Conservation (phyloP, 2,329 filamentous ascomycete genomes). For the Pleoardoris graminearum region DNA sequence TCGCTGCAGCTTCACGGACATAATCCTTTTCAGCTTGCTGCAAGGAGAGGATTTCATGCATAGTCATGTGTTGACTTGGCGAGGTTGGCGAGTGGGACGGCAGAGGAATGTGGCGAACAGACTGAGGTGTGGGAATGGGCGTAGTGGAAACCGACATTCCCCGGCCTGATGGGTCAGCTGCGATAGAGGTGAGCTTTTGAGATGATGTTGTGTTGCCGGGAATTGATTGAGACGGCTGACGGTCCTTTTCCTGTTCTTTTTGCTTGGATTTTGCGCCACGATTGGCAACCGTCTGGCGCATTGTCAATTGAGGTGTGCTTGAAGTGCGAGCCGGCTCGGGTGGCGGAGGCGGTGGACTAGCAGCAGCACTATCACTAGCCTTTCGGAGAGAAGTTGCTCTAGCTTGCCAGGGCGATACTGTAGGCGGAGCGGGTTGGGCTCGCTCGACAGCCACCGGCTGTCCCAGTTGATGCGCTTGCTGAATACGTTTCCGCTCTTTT, state of each 20-base stretch:
- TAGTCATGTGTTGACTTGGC: constrained; percentile 68
- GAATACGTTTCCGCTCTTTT: constrained; percentile 77
- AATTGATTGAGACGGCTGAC: constrained; percentile 14
- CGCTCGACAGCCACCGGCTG: constrained; percentile 27
- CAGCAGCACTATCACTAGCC: constrained; percentile 25
- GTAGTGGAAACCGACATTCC: constrained; percentile 43
- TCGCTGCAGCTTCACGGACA: constrained; percentile 81
- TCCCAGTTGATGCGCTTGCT: constrained; percentile 44
- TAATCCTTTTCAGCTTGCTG: constrained; percentile 83
- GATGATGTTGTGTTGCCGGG: constrained; percentile 27
- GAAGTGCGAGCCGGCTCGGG: constrained; percentile 29
- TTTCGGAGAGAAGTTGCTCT: constrained; percentile 37
- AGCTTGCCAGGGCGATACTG: constrained; percentile 43
- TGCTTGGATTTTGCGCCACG: constrained; percentile 24
- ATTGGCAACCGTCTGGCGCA: constrained; percentile 61
- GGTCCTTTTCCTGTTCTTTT: constrained; percentile 28
- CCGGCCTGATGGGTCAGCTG: constrained; percentile 25
- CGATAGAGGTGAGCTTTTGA: constrained; percentile 21
- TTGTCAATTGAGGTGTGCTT: constrained; percentile 59
- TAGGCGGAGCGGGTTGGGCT: constrained; percentile 32
- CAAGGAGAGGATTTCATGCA: constrained; percentile 86
- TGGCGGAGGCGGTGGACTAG: constrained; percentile 18
- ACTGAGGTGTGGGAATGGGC: constrained; percentile 47
- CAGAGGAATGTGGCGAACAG: constrained; percentile 54
- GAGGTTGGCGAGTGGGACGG: constrained; percentile 65